Base-by-base conservation (phyloP, 805 yeast genomes). In the Starmera amethionina region DNA sequence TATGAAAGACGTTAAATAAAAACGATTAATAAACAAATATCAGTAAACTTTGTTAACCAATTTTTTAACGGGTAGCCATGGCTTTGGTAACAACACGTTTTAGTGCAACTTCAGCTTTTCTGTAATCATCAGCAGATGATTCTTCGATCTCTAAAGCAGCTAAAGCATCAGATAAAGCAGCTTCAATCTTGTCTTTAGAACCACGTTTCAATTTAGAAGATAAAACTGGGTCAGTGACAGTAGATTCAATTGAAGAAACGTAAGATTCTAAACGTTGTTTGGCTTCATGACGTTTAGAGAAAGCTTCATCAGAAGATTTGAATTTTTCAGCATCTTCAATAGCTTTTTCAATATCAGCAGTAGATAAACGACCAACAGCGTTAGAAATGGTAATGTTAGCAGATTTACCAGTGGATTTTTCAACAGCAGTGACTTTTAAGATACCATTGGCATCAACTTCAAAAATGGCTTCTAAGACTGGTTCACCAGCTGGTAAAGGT, bases 41-140 rank as follows among this genome's bases (percentile, higher is more conserved):
- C 27, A 22, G 5, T 22, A 22, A 22, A 22, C 27, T 22, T 22
- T 22, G 27, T 22, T 22, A 22, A 4, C 27, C 27, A 34, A 19
- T 34, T 62, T 46, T 72, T 80, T 82, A 84, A 79, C 96, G 96
- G 70, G 96, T 78, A 60, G 96, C 84, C 88, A 89, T 85, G 70
- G 97, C 97, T 79, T 88, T 90, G 79, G 96, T 90, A 69, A 90
- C 97, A 65, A 90, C 96, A 74, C 98, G 86, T 88, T 93, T 93
- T 70, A 93, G 85, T 70, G 88, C 82, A 69, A 93, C 87, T 80
- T 93, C 97, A 65, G 98, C 97, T 83, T 87, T 93, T 83, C 97
- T 86, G 77, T 75, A 80, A 72, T 89, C 97, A 65, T 93, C 98
- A 67, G 96, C 90, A 60, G 94, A 63, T 48, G 96, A 78, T 58